These are phyloP conservation scores for Boeremia lycopersici DNA, from an alignment of 2,329 filamentous ascomycete species.

Conservation along the genomic window DNA sequence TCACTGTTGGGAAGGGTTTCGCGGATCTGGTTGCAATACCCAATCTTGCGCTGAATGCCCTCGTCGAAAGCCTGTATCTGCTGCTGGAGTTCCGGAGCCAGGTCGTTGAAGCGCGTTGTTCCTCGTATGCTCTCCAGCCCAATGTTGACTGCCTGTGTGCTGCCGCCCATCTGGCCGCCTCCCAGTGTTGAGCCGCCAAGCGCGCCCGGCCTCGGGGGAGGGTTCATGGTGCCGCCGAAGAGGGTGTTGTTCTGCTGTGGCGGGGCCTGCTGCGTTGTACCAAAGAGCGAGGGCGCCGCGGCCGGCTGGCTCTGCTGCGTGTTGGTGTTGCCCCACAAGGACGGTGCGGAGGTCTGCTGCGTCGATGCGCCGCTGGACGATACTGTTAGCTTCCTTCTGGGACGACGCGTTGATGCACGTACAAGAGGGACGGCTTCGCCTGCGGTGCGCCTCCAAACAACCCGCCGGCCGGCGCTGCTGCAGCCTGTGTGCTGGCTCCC, in stretches of 20 bases:
- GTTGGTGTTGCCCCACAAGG: slow-evolving; percentile 39
- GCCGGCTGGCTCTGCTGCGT: slow-evolving; percentile 38
- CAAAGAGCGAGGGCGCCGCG: slow-evolving; percentile 42
- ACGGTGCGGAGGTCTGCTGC: slow-evolving; percentile 37
- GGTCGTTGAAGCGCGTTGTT: slow-evolving; percentile 90
- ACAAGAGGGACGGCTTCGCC: slow-evolving; percentile 47
- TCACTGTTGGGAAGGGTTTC: slow-evolving; percentile 67
- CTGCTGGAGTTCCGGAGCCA: slow-evolving; percentile 79
- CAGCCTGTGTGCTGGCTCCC: slow-evolving; percentile 32
- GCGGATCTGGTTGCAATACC: slow-evolving; percentile 76
- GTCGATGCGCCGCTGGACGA: slow-evolving; percentile 42
- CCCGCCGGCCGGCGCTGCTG: slow-evolving; percentile 36
- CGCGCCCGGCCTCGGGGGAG: slow-evolving; percentile 36
- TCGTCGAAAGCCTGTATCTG: slow-evolving; percentile 79
- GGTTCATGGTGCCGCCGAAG: slow-evolving; percentile 41
- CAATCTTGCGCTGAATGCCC: slow-evolving; percentile 79
- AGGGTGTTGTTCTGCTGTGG: slow-evolving; percentile 39
- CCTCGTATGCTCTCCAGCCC: slow-evolving; percentile 71
- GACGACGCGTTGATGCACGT: slow-evolving; percentile 23
- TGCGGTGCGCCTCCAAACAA: slow-evolving; percentile 39
- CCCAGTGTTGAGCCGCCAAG: slow-evolving; percentile 33
- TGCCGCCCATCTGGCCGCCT: slow-evolving; percentile 34
- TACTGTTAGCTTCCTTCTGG: slow-evolving; percentile 34
- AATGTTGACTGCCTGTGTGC: slow-evolving; percentile 37
- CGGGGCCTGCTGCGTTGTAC: slow-evolving; percentile 33